Base-by-base conservation (phyloP, 2,329 filamentous ascomycete genomes). In the Microsporum audouinii region DNA sequence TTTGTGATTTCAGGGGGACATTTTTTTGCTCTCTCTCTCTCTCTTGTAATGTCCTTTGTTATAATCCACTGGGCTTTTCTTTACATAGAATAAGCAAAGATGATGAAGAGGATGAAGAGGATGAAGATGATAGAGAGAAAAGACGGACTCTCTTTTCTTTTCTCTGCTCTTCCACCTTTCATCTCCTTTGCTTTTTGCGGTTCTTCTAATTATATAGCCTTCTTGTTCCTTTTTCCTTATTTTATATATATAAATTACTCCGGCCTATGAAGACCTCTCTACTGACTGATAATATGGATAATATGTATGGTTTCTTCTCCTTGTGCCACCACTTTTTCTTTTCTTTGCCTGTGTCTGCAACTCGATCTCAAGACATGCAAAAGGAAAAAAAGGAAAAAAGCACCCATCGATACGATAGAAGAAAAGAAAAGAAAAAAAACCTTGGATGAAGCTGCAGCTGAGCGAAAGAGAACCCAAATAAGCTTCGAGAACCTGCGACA, bases 401-500 rank as follows among this genome's bases (percentile, higher is more conserved):
- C 10, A 55, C 34, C 34, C 49, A 12, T 31, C 49, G n/a, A 55
- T 55, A 55, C 49, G 49, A 55, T n/a, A n/a, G 31, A 41, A 41
- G 39, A 41, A 41, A n/a, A 41, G 39, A 43, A 5, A 39, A 5
- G 2, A 43, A 17, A 17, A 5, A 43, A 31, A 55, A 55, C 14
- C 49, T 55, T 10, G 49, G 49, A 55, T 49, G 33, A 55, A 55
- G 49, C 49, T 55, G 31, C 49, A 55, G 49, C 49, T 55, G 49
- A 55, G 33, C 49, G 33, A 55, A 55, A 55, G 12, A 34, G 49
- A 55, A 34, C 49, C 49, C 31, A 55, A 55, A 34, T 55, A 55
- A 55, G 49, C 49, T 55, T 55, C 49, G 31, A 33, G 31, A 55
- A 55, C 29, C 33, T 55, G 49, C 49, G 49, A 55, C 49, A 55